Conservation (phyloP, 768 basidiomycete species). For the Russula brevipes region DNA sequence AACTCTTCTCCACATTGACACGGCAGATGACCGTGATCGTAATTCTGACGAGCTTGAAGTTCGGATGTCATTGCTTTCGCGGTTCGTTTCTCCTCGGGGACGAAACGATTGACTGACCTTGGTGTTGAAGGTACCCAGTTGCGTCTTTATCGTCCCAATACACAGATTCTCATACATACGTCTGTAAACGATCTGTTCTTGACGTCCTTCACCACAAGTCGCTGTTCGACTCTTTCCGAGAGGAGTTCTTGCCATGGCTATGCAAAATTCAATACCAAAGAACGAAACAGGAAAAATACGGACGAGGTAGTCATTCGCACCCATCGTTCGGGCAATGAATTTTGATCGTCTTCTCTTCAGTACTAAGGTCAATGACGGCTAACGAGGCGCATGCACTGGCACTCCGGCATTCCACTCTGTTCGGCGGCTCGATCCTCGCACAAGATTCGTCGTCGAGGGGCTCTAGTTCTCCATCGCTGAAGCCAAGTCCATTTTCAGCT, state of each 20-base stretch:
- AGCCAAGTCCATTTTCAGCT: conserved; percentile 36
- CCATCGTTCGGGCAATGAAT: not conserved
- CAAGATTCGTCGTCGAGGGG: conserved; percentile 6
- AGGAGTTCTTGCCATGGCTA: conserved; percentile 91
- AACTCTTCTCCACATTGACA: conserved; percentile 70
- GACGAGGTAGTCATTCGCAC: conserved; percentile 38
- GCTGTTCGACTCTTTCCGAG: conserved; percentile 74
- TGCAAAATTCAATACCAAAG: conserved; percentile 79
- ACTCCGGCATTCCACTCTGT: conserved; percentile 56
- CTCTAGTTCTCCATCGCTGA: conserved; percentile 27
- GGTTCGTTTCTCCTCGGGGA: conserved; percentile 40
- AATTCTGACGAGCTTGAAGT: conserved; percentile 69
- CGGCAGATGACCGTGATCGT: conserved; percentile 59
- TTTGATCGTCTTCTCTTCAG: conserved; percentile 29
- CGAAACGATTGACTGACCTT: not conserved
- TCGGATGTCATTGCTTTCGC: conserved; percentile 66
- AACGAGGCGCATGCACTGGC: conserved; percentile 45
- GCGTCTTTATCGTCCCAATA: conserved; percentile 60
- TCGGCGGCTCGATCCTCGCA: conserved; percentile 26
- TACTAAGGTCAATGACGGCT: conserved; percentile 43
- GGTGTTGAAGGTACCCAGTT: conserved; percentile 56
- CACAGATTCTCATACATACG: conserved; percentile 88
- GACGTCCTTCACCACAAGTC: conserved; percentile 63
- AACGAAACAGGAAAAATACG: conserved; percentile 55
- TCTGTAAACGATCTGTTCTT: conserved; percentile 71